Percentiles rank a stretch among this genome's conserved stretches.
These are phyloP conservation scores for Tetrapyrgos nigripes DNA, from an alignment of 1,284 basidiomycete genomes.

Conservation along the genomic window DNA sequence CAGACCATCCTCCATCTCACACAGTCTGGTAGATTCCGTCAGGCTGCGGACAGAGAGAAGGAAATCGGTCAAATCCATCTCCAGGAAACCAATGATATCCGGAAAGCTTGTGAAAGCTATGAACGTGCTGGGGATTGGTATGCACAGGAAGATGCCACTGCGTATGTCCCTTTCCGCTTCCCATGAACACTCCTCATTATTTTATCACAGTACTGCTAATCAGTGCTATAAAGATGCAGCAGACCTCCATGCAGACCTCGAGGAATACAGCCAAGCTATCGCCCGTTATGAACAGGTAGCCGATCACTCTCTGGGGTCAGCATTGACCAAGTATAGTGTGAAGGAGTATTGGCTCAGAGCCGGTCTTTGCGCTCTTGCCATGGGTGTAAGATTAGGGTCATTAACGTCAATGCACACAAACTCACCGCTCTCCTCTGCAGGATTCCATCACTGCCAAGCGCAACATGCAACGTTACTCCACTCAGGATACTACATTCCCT, in stretches of 20 bases:
- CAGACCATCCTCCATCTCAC: constrained; percentile 89
- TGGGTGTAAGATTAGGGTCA: constrained; percentile 64
- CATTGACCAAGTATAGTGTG: constrained; percentile 97
- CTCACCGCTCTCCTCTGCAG: constrained; percentile 45
- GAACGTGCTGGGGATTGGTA: constrained; percentile 98
- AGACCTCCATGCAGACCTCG: constrained; percentile 91
- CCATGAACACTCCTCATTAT: constrained; percentile 14
- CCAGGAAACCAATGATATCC: constrained; percentile 76
- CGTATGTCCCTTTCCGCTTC: constrained; percentile 65
- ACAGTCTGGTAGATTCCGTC: constrained; percentile 89
- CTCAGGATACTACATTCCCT: constrained; percentile 82
- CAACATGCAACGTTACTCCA: constrained; percentile 77
- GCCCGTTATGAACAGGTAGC: constrained; percentile 92
- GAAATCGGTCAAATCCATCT: constrained; percentile 95
- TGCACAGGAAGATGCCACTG: constrained; percentile 93
- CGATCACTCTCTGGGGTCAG: constrained; percentile 80
- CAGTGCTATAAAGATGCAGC: constrained; percentile 97
- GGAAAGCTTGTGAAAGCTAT: constrained; percentile 89
- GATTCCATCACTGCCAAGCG: constrained; percentile 87
- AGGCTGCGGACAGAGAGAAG: constrained; percentile 98
- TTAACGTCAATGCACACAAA: constrained; percentile 9
- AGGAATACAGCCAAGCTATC: constrained; percentile 87
- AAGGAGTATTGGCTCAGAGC: constrained; percentile 97
- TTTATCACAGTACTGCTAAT: constrained; percentile 82
- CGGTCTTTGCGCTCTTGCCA: constrained; percentile 89